Percentiles rank a stretch among this genome's conserved stretches.
Evolutionary conservation across 768 basidiomycete genomes (phyloP).

Genomic region (Cubamyces lactineus): DNA sequence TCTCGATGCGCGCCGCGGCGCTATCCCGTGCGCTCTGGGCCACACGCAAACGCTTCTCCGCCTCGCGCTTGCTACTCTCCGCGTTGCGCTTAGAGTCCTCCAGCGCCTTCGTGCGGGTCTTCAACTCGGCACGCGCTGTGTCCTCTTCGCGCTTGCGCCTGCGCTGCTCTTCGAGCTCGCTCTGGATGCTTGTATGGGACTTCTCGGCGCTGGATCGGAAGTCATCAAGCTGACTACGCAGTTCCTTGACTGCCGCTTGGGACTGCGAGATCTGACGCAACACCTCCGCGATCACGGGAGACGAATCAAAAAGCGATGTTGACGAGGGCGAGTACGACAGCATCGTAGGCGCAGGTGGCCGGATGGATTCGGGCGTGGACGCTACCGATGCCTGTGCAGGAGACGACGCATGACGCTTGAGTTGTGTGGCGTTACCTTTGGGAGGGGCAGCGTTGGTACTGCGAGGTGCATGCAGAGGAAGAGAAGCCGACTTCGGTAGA

Average conservation of each 20-base stretch:
- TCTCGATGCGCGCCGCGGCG: constrained; percentile 57
- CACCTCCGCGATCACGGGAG: constrained; percentile 73
- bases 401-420: constrained; percentile 21
- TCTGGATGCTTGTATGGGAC: constrained; percentile 67
- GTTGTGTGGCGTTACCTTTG: constrained; percentile 24
- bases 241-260: constrained; percentile 64
- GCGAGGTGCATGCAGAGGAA: constrained; percentile 73
- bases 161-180: constrained; percentile 73
- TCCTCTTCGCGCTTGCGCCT: constrained; percentile 85
- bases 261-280: constrained; percentile 70
- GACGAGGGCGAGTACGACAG: constrained; percentile 43
- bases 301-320: constrained; percentile 51
- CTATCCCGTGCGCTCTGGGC: constrained; percentile 67
- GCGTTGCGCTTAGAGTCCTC: constrained; percentile 88
- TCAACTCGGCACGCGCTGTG: constrained; percentile 71
- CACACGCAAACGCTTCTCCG: constrained; percentile 84
- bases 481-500: constrained; percentile 77
- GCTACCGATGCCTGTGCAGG: constrained; percentile 22
- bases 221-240: constrained; percentile 70
- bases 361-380: constrained; percentile 22
- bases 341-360: constrained; percentile 22
- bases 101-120: constrained; percentile 78
- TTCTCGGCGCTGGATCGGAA: constrained; percentile 57
- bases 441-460: constrained; percentile 34
- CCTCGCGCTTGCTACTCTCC: constrained; percentile 79